These are phyloP conservation scores for Chrysanthemum seticuspe DNA, from an alignment of 129 eudicot species.

Conservation along the genomic window DNA sequence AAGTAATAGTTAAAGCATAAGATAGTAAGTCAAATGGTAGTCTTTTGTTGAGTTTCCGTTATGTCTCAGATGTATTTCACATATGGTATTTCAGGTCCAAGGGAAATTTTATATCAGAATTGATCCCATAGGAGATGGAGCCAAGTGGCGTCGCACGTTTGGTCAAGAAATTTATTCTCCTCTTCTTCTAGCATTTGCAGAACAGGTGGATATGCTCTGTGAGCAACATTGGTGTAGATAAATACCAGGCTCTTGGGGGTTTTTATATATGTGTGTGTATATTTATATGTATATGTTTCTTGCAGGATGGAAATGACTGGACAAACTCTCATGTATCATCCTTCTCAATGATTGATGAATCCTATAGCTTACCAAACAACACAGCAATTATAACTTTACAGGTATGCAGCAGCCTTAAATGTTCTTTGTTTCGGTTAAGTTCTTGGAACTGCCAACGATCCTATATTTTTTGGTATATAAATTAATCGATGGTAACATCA, in stretches of 20 bases:
- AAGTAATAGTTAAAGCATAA: too few species aligned
- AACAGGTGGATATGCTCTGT: constrained; percentile 47
- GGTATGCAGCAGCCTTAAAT: constrained; percentile 36
- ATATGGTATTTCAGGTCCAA: constrained; percentile 47
- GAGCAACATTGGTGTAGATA: constrained; percentile 13
- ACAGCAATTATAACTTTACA: constrained; percentile 80
- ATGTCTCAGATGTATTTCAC: constrained; percentile 10
- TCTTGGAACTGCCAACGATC: too few species aligned
- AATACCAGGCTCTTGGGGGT: neutral
- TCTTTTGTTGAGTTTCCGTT: neutral
- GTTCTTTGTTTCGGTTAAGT: neutral
- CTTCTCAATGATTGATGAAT: constrained; percentile 75
- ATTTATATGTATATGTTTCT: constrained; percentile 7
- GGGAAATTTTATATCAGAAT: constrained; percentile 83
- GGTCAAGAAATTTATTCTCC: constrained; percentile 98
- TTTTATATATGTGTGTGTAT: neutral
- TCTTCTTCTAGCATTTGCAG: constrained; percentile 85
- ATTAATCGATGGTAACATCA: too few species aligned
- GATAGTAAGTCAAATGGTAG: neutral
- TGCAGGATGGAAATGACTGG: constrained; percentile 79
- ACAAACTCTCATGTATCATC: constrained; percentile 56
- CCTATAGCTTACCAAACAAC: constrained; percentile 83
- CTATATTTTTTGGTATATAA: too few species aligned
- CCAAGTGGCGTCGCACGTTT: constrained; percentile 96
- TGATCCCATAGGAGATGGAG: constrained; percentile 90